Base-by-base conservation (phyloP, 148 eudicot species). In the Camellia granthamiana region DNA sequence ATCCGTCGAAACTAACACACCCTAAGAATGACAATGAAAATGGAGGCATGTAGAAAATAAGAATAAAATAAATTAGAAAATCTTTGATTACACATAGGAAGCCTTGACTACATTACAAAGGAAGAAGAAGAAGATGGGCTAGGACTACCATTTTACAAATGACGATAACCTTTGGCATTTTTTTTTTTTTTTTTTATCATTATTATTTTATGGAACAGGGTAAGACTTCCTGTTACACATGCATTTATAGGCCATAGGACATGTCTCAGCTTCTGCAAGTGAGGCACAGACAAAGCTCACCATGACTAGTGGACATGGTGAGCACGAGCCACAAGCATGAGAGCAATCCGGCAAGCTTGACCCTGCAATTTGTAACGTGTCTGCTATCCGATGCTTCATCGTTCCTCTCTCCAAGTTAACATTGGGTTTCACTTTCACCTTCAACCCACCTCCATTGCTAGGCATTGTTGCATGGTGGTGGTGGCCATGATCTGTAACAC, bases 241-340 rank as follows among this genome's bases (percentile, higher is more conserved):
- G 85, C 95, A 92, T 58, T 87, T 90, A 59, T 92, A 92, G 80
- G 93, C 90, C 89, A 92, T 90, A 46, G 96, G 96, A 78, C 96
- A 92, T 9, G 96, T 87, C 83, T 92, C 92, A 0, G 96, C 88
- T 84, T 92, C 91, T 77, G 86, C 88, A 21, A 88, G 74, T 13
- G 91, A 47, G 0, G 93, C 81, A 67, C 96, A 92, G 23, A 90
- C 90, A 76, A 90, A 92, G 87, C 93, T 90, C n/a, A 90, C 96
- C 91, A 89, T 90, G 16, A 92, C 96, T 58, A 90, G 86, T 81
- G 90, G 86, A 74, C 96, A 92, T 15, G 95, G 95, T 18, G 91
- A 83, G 77, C 95, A 92, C 5, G 92, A 89, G 16, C 93, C 96
- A 47, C 96, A 92, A 0, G 91, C 93, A 23, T 92, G 96, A 0